Percentiles rank a stretch among this genome's conserved stretches.
Evolutionary conservation across 192 early-diverging fungal genomes (phyloP).

Genomic region (Coemansia sp.): DNA sequence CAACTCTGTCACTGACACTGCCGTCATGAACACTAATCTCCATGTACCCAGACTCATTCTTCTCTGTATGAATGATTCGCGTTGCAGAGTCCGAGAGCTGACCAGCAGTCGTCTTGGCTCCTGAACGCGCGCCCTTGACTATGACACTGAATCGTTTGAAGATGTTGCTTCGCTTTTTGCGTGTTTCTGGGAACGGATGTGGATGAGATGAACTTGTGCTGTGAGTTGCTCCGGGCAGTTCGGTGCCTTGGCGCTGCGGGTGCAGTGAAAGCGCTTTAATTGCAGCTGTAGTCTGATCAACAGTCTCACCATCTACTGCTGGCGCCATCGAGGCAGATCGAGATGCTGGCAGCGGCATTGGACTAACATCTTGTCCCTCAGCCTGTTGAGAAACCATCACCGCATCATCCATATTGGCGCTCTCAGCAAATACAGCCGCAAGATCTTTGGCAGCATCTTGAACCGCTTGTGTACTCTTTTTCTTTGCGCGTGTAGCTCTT

Average conservation of each 20-base stretch:
- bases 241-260: conserved; percentile 20
- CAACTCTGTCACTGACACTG: conserved; percentile 5
- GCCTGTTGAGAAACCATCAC: conserved; percentile 2
- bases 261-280: conserved; percentile 42
- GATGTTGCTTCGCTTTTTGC: conserved; percentile 39
- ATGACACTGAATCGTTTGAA: conserved; percentile 50
- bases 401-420: neutral
- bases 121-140: conserved; percentile 38
- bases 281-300: conserved; percentile 52
- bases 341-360: conserved; percentile 1
- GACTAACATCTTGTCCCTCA: neutral
- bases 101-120: conserved; percentile 9
- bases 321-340: conserved; percentile 6
- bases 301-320: conserved; percentile 6
- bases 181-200: conserved; percentile 14
- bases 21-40: conserved; percentile 35
- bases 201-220: neutral
- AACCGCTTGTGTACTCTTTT: conserved; percentile 16
- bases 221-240: conserved; percentile 9
- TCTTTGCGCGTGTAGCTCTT: conserved; percentile 2
- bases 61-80: conserved; percentile 40
- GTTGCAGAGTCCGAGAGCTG: conserved; percentile 20
- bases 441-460: conserved; percentile 16
- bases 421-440: neutral
- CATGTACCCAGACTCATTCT: conserved; percentile 41